Evolutionary conservation across 495 filamentous ascomycete species (phyloP).

Genomic region (Ascodesmis nigricans): DNA sequence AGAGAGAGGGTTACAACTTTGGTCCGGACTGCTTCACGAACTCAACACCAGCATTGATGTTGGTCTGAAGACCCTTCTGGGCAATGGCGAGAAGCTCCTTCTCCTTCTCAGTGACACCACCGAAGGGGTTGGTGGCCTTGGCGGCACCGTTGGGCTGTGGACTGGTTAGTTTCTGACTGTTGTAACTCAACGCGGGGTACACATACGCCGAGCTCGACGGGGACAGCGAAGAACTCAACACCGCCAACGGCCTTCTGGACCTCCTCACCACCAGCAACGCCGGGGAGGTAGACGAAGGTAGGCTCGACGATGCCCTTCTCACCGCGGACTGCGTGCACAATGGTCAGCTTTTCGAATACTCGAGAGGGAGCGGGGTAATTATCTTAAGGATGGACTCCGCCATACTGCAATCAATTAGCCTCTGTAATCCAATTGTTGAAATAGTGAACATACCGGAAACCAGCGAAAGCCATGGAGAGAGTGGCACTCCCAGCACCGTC

Average conservation of each 20-base stretch:
- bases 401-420: slow-evolving; percentile 37
- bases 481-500: slow-evolving; percentile 87
- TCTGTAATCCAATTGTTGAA: background rate
- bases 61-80: slow-evolving; percentile 58
- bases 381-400: slow-evolving; percentile 73
- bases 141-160: slow-evolving; percentile 54
- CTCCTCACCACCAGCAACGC: slow-evolving; percentile 65
- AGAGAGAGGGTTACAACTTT: slow-evolving; percentile 21
- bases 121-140: slow-evolving; percentile 60
- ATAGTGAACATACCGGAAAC: slow-evolving; percentile 45
- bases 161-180: slow-evolving; percentile 1
- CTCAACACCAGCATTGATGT: slow-evolving; percentile 79
- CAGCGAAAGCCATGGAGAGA: slow-evolving; percentile 92
- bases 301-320: slow-evolving; percentile 85
- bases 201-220: slow-evolving; percentile 81
- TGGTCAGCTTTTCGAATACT: background rate
- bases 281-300: slow-evolving; percentile 81
- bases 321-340: slow-evolving; percentile 40
- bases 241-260: slow-evolving; percentile 59
- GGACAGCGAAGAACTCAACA: slow-evolving; percentile 80
- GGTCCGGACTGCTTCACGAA: slow-evolving; percentile 30
- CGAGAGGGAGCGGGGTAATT: background rate
- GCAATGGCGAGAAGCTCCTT: slow-evolving; percentile 60
- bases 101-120: slow-evolving; percentile 52
- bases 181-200: background rate